Conservation (phyloP, 345 rosid genomes). For the Lepidium aucheri region DNA sequence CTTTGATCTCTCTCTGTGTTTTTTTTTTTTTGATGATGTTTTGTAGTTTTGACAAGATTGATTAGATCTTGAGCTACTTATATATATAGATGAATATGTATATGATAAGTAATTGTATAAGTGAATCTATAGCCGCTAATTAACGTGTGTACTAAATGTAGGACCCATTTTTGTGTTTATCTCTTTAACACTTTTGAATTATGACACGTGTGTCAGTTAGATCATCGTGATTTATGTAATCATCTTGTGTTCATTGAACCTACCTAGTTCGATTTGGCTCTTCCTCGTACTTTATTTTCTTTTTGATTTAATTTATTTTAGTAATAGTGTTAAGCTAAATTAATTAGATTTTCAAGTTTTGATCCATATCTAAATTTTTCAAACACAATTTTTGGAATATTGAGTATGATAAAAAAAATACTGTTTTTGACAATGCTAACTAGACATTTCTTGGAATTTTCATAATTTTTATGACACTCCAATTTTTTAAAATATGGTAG, state of each 20-base stretch:
- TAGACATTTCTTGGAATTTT: too few species aligned
- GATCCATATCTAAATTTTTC: too few species aligned
- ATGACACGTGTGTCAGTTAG: conserved; percentile 22
- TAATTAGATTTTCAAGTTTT: too few species aligned
- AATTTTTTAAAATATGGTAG: too few species aligned
- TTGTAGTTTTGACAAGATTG: neutral
- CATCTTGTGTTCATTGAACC: conserved; percentile 25
- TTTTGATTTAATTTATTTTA: neutral
- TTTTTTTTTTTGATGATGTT: neutral
- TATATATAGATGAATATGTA: neutral
- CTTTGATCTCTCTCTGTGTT: neutral
- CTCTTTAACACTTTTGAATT: conserved; percentile 1
- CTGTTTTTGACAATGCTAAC: too few species aligned
- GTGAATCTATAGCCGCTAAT: conserved; percentile 13
- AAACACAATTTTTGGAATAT: too few species aligned
- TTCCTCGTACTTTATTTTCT: conserved; percentile 20
- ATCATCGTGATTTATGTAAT: conserved; percentile 19
- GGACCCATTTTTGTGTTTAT: conserved; percentile 26
- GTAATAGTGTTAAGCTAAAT: neutral
- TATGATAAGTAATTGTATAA: neutral
- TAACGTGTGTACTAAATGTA: conserved; percentile 15
- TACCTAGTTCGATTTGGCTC: conserved; percentile 6
- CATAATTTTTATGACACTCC: too few species aligned
- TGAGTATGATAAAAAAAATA: too few species aligned
- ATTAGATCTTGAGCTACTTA: conserved; percentile 1